These are phyloP conservation scores for Dalbergia cochinchinensis DNA, from an alignment of 306 rosid species.

Conservation along the genomic window DNA sequence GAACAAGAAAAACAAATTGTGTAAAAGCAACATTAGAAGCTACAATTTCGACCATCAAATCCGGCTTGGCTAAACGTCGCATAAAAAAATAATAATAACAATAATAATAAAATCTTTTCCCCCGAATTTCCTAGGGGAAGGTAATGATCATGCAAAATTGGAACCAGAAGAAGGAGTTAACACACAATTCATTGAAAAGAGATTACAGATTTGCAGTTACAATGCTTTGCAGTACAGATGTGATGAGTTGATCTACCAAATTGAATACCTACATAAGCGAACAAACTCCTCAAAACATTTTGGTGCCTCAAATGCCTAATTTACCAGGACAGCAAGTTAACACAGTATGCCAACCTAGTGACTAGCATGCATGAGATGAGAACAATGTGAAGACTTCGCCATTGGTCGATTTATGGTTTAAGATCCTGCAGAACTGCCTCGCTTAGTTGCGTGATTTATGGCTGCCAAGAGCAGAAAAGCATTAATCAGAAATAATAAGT, in stretches of 20 bases:
- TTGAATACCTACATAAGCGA: slow-evolving; percentile 51
- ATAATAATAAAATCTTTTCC: not conserved
- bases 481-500: slow-evolving; percentile 24
- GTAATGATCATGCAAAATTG: slow-evolving; percentile 45
- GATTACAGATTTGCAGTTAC: slow-evolving; percentile 40
- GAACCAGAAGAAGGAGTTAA: slow-evolving; percentile 46
- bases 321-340: slow-evolving; percentile 36
- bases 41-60: not conserved
- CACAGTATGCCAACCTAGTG: slow-evolving; percentile 25
- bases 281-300: slow-evolving; percentile 43
- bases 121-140: slow-evolving; percentile 11
- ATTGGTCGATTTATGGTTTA: slow-evolving; percentile 25
- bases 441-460: slow-evolving; percentile 39
- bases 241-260: slow-evolving; percentile 55
- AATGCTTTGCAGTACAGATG: slow-evolving; percentile 49
- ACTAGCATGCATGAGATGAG: slow-evolving; percentile 37
- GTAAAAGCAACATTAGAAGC: not conserved
- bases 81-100: not conserved
- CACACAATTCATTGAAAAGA: slow-evolving; percentile 48
- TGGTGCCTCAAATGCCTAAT: slow-evolving; percentile 39
- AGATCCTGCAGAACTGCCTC: slow-evolving; percentile 32
- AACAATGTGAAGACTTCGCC: slow-evolving; percentile 27
- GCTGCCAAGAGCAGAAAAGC: slow-evolving; percentile 44
- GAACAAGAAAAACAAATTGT: not conserved
- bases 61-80: slow-evolving; percentile 9